Evolutionary conservation across 164 flowering plant genomes (phyloP).

Genomic region (Magnolia kwangsiensis): DNA sequence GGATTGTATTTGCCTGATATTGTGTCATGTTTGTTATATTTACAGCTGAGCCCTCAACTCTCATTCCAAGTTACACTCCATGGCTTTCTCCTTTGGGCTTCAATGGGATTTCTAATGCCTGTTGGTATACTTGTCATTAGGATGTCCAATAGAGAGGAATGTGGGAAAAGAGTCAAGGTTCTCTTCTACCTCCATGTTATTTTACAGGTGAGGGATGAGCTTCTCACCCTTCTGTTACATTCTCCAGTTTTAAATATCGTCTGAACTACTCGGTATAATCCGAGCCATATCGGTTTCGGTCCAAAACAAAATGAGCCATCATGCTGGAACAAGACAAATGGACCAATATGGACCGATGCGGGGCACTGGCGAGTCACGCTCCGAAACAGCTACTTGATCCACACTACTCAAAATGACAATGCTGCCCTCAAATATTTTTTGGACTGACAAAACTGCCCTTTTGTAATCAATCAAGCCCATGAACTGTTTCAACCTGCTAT

Average conservation of each 20-base stretch:
- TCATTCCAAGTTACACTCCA: slow-evolving; percentile 41
- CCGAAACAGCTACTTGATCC: too few species aligned
- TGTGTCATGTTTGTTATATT: background rate
- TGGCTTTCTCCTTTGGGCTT: slow-evolving; percentile 70
- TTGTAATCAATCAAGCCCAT: background rate
- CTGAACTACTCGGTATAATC: too few species aligned
- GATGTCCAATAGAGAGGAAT: slow-evolving; percentile 42
- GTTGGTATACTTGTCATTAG: slow-evolving; percentile 64
- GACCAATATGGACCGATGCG: too few species aligned
- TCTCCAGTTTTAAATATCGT: background rate
- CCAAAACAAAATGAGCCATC: too few species aligned
- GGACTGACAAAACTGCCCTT: background rate
- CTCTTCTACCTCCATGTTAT: slow-evolving; percentile 61
- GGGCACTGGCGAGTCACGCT: too few species aligned
- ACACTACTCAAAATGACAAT: too few species aligned
- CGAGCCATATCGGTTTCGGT: too few species aligned
- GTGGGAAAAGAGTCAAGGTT: slow-evolving; percentile 37
- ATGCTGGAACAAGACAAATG: too few species aligned
- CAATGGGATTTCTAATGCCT: slow-evolving; percentile 84
- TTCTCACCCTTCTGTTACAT: background rate
- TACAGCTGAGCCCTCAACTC: slow-evolving; percentile 39
- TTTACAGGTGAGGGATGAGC: slow-evolving; percentile 50
- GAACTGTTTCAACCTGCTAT: background rate
- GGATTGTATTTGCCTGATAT: background rate
- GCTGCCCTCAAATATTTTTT: too few species aligned